These are phyloP conservation scores for Gastrolobium villosum DNA, from an alignment of 306 rosid genomes.

Conservation along the genomic window DNA sequence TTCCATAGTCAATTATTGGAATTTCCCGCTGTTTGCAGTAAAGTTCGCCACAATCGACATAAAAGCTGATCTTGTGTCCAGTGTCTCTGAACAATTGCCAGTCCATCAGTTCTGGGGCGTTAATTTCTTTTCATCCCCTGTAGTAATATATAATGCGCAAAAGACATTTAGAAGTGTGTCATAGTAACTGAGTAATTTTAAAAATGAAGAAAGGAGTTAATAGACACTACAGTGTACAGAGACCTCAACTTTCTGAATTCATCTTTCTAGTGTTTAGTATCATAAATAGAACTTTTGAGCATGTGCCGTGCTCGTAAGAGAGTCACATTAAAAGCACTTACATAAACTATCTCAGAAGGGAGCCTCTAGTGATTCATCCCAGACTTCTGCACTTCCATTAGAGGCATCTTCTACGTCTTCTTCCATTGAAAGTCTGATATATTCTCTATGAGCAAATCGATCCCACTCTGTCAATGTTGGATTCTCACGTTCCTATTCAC, in stretches of 20 bases:
- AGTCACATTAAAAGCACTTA: conserved; percentile 49
- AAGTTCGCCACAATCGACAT: conserved; percentile 53
- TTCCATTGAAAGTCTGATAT: conserved; percentile 99
- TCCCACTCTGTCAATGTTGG: conserved; percentile 99
- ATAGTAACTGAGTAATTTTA: not conserved
- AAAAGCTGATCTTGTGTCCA: conserved; percentile 58
- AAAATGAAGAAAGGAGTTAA: conserved; percentile 4
- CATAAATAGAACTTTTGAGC: conserved; percentile 35
- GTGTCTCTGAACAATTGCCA: conserved; percentile 56
- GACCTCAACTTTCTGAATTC: conserved; percentile 37
- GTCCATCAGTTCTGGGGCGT: conserved; percentile 53
- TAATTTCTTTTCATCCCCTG: conserved; percentile 60
- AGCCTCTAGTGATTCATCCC: conserved; percentile 99
- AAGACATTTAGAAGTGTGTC: conserved; percentile 7
- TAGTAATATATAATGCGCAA: conserved; percentile 32
- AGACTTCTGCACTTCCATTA: conserved; percentile 98
- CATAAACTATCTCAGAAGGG: conserved; percentile 78
- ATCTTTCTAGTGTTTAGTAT: conserved; percentile 7
- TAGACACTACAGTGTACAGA: conserved; percentile 30
- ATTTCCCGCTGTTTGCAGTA: conserved; percentile 45
- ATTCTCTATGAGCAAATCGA: conserved; percentile 98
- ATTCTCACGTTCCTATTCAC: conserved; percentile 96
- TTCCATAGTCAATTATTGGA: conserved; percentile 51
- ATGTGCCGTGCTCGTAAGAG: conserved; percentile 30
- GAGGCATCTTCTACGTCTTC: conserved; percentile 99